A percentile compares a stretch with the other conserved stretches of the same genome.
These are phyloP conservation scores for Leptographium lundbergii DNA, from an alignment of 2,329 filamentous ascomycete genomes.

Conservation along the genomic window DNA sequence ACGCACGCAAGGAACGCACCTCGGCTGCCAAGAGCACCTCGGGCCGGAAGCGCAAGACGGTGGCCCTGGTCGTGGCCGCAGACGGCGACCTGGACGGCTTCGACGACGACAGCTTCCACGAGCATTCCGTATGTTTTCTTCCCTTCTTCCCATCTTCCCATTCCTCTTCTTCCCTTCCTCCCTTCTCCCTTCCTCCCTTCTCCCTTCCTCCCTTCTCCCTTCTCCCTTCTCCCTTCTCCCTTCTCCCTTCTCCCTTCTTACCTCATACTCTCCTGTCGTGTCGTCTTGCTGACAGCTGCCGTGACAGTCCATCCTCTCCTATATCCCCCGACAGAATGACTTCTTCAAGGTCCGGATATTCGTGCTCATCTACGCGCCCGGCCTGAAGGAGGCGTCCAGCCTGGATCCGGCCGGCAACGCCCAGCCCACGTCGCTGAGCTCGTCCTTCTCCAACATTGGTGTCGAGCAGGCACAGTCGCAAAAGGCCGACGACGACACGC, in stretches of 20 bases:
- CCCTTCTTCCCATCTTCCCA: not conserved
- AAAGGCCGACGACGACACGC: slow-evolving; percentile 27
- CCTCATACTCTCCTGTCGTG: too few relatives aligned
- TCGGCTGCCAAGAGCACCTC: not conserved
- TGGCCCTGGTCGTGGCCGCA: slow-evolving; percentile 82
- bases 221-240: not conserved
- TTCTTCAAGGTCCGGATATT: slow-evolving; percentile 65
- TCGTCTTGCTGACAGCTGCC: not conserved
- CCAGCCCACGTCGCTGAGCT: slow-evolving; percentile 51
- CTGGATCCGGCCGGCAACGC: slow-evolving; percentile 31
- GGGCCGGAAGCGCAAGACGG: slow-evolving; percentile 50
- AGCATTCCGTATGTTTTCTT: slow-evolving; percentile 63
- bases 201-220: not conserved
- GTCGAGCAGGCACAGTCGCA: slow-evolving; percentile 58
- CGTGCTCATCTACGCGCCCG: slow-evolving; percentile 78
- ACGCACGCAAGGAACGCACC: slow-evolving; percentile 39
- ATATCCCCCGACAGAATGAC: slow-evolving; percentile 69
- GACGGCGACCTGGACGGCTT: slow-evolving; percentile 48
- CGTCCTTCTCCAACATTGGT: slow-evolving; percentile 80
- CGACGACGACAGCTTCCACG: slow-evolving; percentile 50
- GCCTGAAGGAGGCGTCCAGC: slow-evolving; percentile 51
- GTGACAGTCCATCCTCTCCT: slow-evolving; percentile 69
- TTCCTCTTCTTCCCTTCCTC: not conserved
- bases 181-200: slow-evolving; percentile 13
- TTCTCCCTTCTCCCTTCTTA: slow-evolving; percentile 1